These are phyloP conservation scores for Metarhizium humberi DNA, from an alignment of 2,329 filamentous ascomycete genomes.

Conservation along the genomic window DNA sequence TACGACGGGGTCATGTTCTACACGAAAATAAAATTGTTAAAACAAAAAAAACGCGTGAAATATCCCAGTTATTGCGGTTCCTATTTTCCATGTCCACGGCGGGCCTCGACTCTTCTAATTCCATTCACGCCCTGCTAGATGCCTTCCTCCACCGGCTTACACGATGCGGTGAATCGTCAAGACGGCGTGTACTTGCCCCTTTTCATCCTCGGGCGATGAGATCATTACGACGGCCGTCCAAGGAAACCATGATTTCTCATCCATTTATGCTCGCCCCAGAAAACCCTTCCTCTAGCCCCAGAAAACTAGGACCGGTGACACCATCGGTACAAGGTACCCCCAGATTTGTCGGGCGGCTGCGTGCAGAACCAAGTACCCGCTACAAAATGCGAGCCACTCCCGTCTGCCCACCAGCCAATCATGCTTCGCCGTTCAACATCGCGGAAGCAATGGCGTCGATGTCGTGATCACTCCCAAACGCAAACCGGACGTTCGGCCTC, in stretches of 20 bases:
- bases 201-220: constrained; percentile 1
- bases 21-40: no score
- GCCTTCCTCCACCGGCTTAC: neutral
- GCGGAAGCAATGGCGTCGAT: constrained; percentile 43
- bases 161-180: neutral
- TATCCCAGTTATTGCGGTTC: no score
- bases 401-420: constrained; percentile 24
- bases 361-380: neutral
- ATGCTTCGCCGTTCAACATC: constrained; percentile 21
- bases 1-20: no score
- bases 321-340: neutral
- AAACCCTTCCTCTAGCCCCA: constrained; percentile 3
- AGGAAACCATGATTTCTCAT: neutral
- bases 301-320: constrained; percentile 2
- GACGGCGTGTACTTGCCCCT: neutral
- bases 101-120: neutral
- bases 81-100: no score
- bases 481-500: constrained; percentile 14
- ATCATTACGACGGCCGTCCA: neutral
- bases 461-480: constrained; percentile 37
- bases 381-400: constrained; percentile 9
- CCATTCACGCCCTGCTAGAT: neutral
- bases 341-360: no score
- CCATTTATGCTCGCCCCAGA: neutral
- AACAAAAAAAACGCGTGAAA: no score